These are phyloP conservation scores for Paxillus ammoniavirescens DNA, from an alignment of 768 basidiomycete genomes.

Conservation along the genomic window DNA sequence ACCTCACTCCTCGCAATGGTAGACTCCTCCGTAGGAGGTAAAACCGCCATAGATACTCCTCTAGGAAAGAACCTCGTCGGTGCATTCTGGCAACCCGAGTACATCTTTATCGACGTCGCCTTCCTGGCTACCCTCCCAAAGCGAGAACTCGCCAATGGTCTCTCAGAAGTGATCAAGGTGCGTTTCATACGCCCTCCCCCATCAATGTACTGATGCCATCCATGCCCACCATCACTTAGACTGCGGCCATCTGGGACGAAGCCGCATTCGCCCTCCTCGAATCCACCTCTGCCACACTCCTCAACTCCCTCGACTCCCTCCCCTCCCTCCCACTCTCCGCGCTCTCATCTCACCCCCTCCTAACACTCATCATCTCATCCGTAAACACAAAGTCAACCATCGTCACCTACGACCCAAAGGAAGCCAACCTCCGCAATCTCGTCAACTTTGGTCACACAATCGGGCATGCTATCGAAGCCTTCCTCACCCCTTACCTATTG, in stretches of 20 bases:
- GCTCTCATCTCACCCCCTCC: conserved; percentile 83
- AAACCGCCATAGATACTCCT: conserved; percentile 98
- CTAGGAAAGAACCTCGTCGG: conserved; percentile 99
- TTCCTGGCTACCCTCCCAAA: conserved; percentile 92
- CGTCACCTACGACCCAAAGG: conserved; percentile 94
- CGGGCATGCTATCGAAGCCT: conserved; percentile 97
- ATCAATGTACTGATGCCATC: background rate
- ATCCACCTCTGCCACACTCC: conserved; percentile 79
- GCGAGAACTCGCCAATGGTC: conserved; percentile 96
- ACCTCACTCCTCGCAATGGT: conserved; percentile 98
- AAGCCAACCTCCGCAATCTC: conserved; percentile 94
- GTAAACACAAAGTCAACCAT: conserved; percentile 97
- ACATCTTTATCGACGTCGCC: conserved; percentile 95
- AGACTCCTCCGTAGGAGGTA: conserved; percentile 95
- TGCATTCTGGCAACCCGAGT: conserved; percentile 97
- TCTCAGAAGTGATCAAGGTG: conserved; percentile 98
- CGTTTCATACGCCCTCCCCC: conserved; percentile 17
- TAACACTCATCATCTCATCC: conserved; percentile 89
- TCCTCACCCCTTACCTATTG: conserved; percentile 88
- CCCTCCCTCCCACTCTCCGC: conserved; percentile 52
- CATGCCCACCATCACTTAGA: conserved; percentile 45
- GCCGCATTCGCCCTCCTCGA: conserved; percentile 86
- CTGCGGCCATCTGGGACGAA: conserved; percentile 98
- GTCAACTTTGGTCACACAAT: conserved; percentile 99
- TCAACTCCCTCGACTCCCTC: conserved; percentile 72